Evolutionary conservation across 1,284 basidiomycete genomes (phyloP).

Genomic region (Violaceomyces palustris): DNA sequence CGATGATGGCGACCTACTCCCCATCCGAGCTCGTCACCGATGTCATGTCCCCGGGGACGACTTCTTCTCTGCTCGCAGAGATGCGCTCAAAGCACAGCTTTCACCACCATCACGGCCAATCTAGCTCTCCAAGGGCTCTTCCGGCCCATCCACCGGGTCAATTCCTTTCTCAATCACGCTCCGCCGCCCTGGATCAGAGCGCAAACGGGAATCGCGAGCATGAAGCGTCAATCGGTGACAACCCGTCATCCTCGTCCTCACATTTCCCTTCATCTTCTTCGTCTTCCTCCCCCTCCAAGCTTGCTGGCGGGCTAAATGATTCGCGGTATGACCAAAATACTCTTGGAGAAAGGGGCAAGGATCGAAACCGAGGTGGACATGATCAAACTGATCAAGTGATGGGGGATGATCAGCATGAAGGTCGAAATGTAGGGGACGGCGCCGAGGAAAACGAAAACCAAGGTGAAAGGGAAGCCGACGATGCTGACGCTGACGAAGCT

Average conservation of each 20-base stretch:
- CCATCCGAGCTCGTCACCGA: background rate
- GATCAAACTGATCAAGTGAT: background rate
- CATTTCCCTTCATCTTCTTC: too few species aligned
- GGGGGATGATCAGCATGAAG: conserved; percentile 1
- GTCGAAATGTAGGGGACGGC: conserved; percentile 4
- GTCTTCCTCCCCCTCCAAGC: too few species aligned
- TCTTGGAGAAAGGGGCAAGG: too few species aligned
- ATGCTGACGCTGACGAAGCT: conserved; percentile 4
- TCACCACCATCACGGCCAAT: background rate
- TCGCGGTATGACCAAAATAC: too few species aligned
- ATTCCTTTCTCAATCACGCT: background rate
- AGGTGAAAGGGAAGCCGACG: conserved; percentile 3
- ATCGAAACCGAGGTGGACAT: background rate
- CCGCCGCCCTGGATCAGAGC: too few species aligned
- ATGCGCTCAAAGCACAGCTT: background rate
- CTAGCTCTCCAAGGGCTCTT: background rate
- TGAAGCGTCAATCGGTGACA: too few species aligned
- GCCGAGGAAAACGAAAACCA: conserved; percentile 8
- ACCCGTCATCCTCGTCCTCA: too few species aligned
- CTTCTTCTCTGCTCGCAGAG: background rate
- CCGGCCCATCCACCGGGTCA: background rate
- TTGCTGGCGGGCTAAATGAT: too few species aligned
- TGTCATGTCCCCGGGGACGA: background rate
- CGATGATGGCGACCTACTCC: too few species aligned
- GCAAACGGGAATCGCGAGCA: too few species aligned